Conservation (phyloP, 148 eudicot species). For the Silene uniflora region DNA sequence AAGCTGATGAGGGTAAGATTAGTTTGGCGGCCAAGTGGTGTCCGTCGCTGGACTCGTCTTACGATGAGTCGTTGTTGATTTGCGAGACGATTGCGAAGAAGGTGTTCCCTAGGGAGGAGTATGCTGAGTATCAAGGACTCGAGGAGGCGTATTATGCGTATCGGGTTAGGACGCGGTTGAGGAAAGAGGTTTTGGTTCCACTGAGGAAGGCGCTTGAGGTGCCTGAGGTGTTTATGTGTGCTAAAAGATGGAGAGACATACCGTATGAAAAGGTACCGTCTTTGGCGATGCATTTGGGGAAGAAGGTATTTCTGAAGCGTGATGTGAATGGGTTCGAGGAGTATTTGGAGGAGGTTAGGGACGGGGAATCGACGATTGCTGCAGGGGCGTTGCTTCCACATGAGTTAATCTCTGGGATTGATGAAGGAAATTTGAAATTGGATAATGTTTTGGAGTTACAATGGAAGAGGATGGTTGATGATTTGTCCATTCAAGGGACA, state of each 20-base stretch:
- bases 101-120: slow-evolving; percentile 39
- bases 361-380: no score
- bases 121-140: slow-evolving; percentile 14
- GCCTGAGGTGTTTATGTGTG: slow-evolving; percentile 51
- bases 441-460: no score
- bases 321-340: slow-evolving; percentile 1
- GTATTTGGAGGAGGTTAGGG: no score
- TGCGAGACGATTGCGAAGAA: no score
- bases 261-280: slow-evolving; percentile 40
- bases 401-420: no score
- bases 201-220: slow-evolving; percentile 34
- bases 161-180: slow-evolving; percentile 35
- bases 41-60: slow-evolving; percentile 19
- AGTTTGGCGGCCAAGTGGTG: no score
- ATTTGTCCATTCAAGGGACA: no score
- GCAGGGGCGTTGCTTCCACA: no score
- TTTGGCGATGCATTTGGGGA: slow-evolving; percentile 38
- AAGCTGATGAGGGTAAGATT: background rate
- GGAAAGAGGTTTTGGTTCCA: slow-evolving; percentile 52
- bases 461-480: no score
- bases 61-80: slow-evolving; percentile 14
- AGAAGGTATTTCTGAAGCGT: slow-evolving; percentile 24
- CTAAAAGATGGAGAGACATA: slow-evolving; percentile 35
- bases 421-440: no score
- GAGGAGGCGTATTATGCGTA: slow-evolving; percentile 25